Evolutionary conservation across 2,329 filamentous ascomycete genomes (phyloP).

Genomic region (Epichloe hybrida): DNA sequence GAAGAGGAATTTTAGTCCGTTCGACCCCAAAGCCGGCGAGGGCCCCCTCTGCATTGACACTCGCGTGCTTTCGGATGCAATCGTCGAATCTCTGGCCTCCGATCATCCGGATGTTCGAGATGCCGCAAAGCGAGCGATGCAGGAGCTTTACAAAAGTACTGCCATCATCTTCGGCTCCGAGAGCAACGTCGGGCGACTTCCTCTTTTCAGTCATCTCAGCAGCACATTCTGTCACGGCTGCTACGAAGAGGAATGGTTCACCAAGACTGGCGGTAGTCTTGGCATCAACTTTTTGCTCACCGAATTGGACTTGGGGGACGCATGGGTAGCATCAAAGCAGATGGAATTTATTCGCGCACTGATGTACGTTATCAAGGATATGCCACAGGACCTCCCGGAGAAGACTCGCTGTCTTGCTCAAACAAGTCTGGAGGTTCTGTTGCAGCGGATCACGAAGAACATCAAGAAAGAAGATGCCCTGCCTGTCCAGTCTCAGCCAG

Average conservation of each 20-base stretch:
- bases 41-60: conserved; percentile 78
- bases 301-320: conserved; percentile 68
- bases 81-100: conserved; percentile 80
- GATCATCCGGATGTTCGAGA: conserved; percentile 71
- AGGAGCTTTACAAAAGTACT: conserved; percentile 64
- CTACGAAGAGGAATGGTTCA: conserved; percentile 97
- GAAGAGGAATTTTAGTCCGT: conserved; percentile 64
- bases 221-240: conserved; percentile 86
- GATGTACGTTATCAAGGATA: conserved; percentile 96
- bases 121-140: conserved; percentile 65
- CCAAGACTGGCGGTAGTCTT: conserved; percentile 81
- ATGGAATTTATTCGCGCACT: conserved; percentile 82
- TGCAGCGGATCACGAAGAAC: conserved; percentile 65
- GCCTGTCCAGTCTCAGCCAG: conserved; percentile 23
- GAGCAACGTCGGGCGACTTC: conserved; percentile 57
- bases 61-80: conserved; percentile 74
- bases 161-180: conserved; percentile 66
- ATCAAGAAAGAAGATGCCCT: conserved; percentile 61
- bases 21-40: conserved; percentile 76
- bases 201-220: conserved; percentile 74
- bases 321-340: conserved; percentile 72
- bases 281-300: conserved; percentile 89
- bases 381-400: conserved; percentile 85
- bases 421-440: conserved; percentile 65
- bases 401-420: conserved; percentile 76